A percentile compares a stretch with the other conserved stretches of the same genome.
These are phyloP conservation scores for Hibiscus mutabilis DNA, from an alignment of 345 rosid species.

Conservation along the genomic window DNA sequence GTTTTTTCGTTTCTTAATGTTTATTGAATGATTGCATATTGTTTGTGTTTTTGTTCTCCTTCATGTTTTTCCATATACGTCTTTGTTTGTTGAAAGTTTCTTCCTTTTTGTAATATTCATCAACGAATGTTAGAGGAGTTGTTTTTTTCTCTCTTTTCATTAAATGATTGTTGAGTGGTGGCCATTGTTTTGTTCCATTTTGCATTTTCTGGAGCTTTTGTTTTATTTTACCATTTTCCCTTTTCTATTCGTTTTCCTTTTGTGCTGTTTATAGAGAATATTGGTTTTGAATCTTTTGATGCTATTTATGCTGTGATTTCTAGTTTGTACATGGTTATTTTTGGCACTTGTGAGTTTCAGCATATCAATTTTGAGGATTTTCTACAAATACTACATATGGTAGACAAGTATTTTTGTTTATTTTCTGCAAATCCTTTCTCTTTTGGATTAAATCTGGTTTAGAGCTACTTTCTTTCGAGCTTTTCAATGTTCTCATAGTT, in stretches of 20 bases:
- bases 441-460: slow-evolving; percentile 7
- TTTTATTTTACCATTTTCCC: no score
- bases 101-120: not conserved
- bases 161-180: not conserved
- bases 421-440: not conserved
- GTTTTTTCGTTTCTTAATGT: not conserved
- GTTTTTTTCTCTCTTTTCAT: not conserved
- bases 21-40: not conserved
- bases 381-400: not conserved
- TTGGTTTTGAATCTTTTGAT: not conserved
- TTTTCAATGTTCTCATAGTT: not conserved
- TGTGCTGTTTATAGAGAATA: not conserved
- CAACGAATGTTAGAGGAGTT: not conserved
- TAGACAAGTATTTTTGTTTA: not conserved
- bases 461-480: not conserved
- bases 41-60: not conserved
- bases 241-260: not conserved
- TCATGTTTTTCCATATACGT: not conserved
- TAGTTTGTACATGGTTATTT: not conserved
- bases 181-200: not conserved
- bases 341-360: not conserved
- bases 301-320: not conserved
- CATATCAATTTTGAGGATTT: not conserved
- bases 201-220: not conserved
- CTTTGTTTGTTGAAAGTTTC: not conserved